Evolutionary conservation across 2,329 filamentous ascomycete genomes (phyloP), one percentile per base, ranked within the genome.

Genomic region (Dothistroma septosporum): DNA sequence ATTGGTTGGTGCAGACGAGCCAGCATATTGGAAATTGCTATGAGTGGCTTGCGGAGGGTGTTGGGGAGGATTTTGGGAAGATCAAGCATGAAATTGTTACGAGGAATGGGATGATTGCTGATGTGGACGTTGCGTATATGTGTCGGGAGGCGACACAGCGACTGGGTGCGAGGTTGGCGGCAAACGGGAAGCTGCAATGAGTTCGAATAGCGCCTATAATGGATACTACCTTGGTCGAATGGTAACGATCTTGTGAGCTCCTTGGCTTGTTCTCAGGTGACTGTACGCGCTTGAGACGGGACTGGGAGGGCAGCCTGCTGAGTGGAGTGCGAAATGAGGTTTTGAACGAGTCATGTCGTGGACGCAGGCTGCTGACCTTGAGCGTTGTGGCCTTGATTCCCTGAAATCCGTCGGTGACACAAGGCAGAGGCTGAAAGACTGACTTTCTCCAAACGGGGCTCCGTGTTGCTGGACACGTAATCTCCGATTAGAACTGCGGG

Each of bases 1-100:
- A 80, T 65, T 78, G 75, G 73, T 72, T 82, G 0, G 76, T 82
- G 8, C 60, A 69, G 35, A 75, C 74, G 46, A 79, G 76, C 37
- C 69, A 75, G 14, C 70, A 72, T 16, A 73, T 73, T 1, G 74
- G 75, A 1, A 72, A 76, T n/a, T 65, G 78, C 19, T 79, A 78
- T 41, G 74, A 74, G 55, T 73, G 71, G 58, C 68, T 65, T n/a
- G 68, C 63, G 1, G 62, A 69, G 9, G 66, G 66, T 2, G 57
- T 66, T 4, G 64, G 62, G 2, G 58, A 64, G 16, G 63, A 68
- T 52, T 66, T 68, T 12, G 48, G 11, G 10, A 66, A 63, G 52
- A 61, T 66, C 50, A 65, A 69, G 33, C 53, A 59, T 7, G 67
- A 69, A 55, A 68, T 69, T 22, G 66, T 65, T 28, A 48, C 52